Evolutionary conservation across 164 flowering plant genomes (phyloP).

Genomic region (Chimonanthus salicifolius): DNA sequence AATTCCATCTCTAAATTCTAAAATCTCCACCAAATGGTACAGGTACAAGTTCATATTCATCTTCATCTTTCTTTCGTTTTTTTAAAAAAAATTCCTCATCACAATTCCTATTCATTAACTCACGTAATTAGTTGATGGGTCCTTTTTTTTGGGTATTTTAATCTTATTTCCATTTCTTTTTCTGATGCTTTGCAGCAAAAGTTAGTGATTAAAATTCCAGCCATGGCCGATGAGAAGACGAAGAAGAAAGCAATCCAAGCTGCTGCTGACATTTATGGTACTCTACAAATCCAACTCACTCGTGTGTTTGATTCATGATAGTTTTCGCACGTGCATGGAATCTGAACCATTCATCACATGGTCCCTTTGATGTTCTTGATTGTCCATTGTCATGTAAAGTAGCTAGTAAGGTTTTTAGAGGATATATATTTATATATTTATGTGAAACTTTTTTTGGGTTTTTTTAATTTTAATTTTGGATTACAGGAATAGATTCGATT

Average conservation of each 20-base stretch:
- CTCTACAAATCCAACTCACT: not conserved
- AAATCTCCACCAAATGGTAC: not conserved
- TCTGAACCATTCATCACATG: too few relatives aligned
- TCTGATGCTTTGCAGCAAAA: constrained; percentile 39
- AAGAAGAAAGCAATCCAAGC: constrained; percentile 95
- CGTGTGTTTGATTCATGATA: too few relatives aligned
- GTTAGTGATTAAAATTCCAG: constrained; percentile 71
- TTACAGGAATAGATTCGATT: constrained; percentile 84
- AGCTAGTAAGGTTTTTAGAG: not conserved
- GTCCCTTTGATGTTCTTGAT: too few relatives aligned
- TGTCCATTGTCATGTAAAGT: too few relatives aligned
- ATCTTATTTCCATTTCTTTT: not conserved
- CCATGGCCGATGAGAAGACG: constrained; percentile 88
- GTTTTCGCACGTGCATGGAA: too few relatives aligned
- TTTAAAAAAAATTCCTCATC: not conserved
- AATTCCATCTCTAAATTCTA: not conserved
- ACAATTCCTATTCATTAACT: not conserved
- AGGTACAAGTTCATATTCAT: not conserved
- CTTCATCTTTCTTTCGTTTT: not conserved
- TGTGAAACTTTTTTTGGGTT: not conserved
- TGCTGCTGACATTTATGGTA: constrained; percentile 84
- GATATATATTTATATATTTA: not conserved
- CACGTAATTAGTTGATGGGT: not conserved
- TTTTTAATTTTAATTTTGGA: not conserved
- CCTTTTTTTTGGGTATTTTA: not conserved